Base-by-base conservation (phyloP, 2,329 filamentous ascomycete species). In the Ophiosphaerella narmari region DNA sequence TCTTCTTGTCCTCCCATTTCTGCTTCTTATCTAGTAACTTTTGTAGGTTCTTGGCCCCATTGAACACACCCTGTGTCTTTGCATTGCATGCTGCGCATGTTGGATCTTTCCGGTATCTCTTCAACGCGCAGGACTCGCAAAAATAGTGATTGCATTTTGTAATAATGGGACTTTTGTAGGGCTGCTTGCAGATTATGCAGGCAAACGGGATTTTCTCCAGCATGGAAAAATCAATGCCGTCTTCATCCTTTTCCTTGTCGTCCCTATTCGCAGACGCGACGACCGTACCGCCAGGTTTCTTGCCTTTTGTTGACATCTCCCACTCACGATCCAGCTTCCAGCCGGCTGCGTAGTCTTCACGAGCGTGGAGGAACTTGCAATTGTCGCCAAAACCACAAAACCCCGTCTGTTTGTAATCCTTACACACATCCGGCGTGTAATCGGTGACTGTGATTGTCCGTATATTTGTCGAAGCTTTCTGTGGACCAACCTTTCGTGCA, bases 111-210 rank as follows among this genome's bases (percentile, higher is more conserved):
- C 89, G 82, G 70, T 97, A 97, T 58, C 92, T 78, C 69, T 89
- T 86, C 62, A 97, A 77, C 23, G 94, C 94, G 73, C 94, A 99
- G 1, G 82, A 80, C 72, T 97, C 89, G 70, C 94, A 99, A 68
- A 97, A 97, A 73, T 97, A 97, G 72, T 99, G 94, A 0, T 91
- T 89, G 61, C 94, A 99, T 59, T 91, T 88, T 11, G 94, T 97
- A 21, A 93, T 78, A 11, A 97, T 83, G 0, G 94, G 93, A 49
- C 84, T 81, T 63, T 85, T 88, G 74, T 96, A 97, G 1, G 86
- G 74, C 33, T 85, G 82, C 63, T 87, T 86, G 79, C 92, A 97
- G 54, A 96, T 90, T 57, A 96, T 84, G 72, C 92, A 97, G 1
- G 85, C 89, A 68, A 96, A 96, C 0, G 92, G 92, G 18, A 96